Conservation (phyloP, 306 rosid species). For the Urtica urens region DNA sequence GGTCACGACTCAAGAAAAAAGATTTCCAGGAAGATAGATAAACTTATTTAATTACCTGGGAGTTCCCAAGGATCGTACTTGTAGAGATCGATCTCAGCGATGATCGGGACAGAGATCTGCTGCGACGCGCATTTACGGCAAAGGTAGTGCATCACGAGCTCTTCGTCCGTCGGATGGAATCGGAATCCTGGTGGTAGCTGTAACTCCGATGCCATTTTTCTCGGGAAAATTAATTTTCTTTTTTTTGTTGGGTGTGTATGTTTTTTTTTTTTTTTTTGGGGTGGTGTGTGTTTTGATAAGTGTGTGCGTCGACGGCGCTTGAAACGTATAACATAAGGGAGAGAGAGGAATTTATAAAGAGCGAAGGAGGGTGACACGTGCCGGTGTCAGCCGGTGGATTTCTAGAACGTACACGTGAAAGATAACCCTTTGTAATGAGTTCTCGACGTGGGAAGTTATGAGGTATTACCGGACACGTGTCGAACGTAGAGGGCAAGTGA, state of each 20-base stretch:
- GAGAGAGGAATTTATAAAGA: slow-evolving; percentile 42
- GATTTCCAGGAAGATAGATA: background rate
- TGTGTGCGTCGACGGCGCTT: slow-evolving; percentile 44
- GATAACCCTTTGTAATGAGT: slow-evolving; percentile 24
- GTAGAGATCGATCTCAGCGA: slow-evolving; percentile 83
- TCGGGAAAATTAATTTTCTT: no score
- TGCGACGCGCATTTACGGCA: slow-evolving; percentile 74
- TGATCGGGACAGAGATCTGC: slow-evolving; percentile 62
- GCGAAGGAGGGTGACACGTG: slow-evolving; percentile 28
- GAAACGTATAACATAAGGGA: slow-evolving; percentile 57
- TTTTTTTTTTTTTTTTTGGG: background rate
- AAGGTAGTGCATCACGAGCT: slow-evolving; percentile 82
- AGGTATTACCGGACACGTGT: slow-evolving; percentile 43
- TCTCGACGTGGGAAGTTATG: slow-evolving; percentile 12
- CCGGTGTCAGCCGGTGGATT: slow-evolving; percentile 2
- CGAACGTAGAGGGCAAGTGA: slow-evolving; percentile 14
- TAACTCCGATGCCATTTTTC: slow-evolving; percentile 47
- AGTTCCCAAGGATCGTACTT: slow-evolving; percentile 86
- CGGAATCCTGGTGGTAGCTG: slow-evolving; percentile 85
- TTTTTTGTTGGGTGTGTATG: background rate
- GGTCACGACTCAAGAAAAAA: background rate
- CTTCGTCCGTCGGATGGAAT: slow-evolving; percentile 95
- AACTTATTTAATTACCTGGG: slow-evolving; percentile 36
- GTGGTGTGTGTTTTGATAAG: background rate
- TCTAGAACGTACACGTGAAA: slow-evolving; percentile 81